These are phyloP conservation scores for Eremochloa ophiuroides DNA, from an alignment of 176 grass and related monocot genomes.

Conservation along the genomic window DNA sequence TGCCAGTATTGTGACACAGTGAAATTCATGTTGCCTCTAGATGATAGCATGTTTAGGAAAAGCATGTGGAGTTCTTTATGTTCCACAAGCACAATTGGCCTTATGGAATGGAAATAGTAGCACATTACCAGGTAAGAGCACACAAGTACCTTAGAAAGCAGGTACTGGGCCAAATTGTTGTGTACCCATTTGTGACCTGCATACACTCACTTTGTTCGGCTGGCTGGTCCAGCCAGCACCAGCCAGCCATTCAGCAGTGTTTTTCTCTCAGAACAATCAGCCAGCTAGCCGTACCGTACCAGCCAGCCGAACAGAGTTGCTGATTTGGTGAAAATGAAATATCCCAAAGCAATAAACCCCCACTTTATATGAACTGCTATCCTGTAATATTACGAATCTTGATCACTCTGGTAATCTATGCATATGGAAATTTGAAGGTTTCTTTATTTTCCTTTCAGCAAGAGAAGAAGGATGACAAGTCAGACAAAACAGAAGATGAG, in stretches of 20 bases:
- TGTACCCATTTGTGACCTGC: background rate
- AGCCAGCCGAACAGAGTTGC: no score
- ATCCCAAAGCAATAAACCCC: background rate
- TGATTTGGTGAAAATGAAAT: conserved; percentile 14
- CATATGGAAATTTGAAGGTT: conserved; percentile 18
- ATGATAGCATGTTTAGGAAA: background rate
- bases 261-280: no score
- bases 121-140: background rate
- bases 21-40: background rate
- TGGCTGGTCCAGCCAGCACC: no score
- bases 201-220: no score
- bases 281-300: no score
- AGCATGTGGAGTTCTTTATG: background rate
- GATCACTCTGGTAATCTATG: background rate
- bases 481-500: conserved; percentile 65
- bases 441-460: conserved; percentile 25
- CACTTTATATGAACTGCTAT: background rate
- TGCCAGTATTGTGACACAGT: background rate
- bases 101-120: background rate
- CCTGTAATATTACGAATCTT: background rate
- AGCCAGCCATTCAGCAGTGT: no score
- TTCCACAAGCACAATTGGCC: background rate
- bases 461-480: conserved; percentile 71
- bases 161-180: background rate
- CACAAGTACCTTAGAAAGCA: background rate